Evolutionary conservation across 1,284 basidiomycete species (phyloP), one percentile per base, ranked within the genome.

Genomic region (Papiliotrema laurentii): DNA sequence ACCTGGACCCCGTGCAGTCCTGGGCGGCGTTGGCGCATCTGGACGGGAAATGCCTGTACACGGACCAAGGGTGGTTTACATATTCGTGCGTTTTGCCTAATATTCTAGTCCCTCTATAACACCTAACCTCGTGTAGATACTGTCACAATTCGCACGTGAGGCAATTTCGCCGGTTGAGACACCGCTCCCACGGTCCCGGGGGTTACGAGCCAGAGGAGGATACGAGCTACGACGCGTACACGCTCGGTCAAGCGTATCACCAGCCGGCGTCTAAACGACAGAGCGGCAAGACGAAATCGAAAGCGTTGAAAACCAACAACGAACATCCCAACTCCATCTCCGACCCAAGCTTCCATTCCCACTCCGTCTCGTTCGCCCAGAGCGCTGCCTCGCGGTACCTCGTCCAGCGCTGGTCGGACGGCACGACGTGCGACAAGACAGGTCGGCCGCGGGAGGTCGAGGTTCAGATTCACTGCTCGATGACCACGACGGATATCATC

Each of bases 381-480:
- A 54, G 53, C 11, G 53, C 61, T 5, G 54, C 59, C 16, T 63
- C 88, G n/a, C 83, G 86, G 43, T 97, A 96, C 74, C 84, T 97
- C 46, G 85, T 89, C 11, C 90, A 93, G 55, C 60, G 64, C 58
- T 96, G 90, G 91, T 81, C 83, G 42, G 87, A 89, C 64, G 92
- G 92, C 22, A 93, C 89, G 9, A 74, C 82, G 42, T 97, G 92
- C 73, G 92, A 94, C 76, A 91, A 89, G 78, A 92, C 88, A 1
- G 85, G 85, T 37, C 80, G 79, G 69, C 81, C 80, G 49, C 83
- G 92, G 52, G 86, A 89, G 74, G 85, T 92, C 45, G 91, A 97
- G 78, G 84, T 97, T 30, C 92, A 97, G 86, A 92, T 93, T 70
- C 92, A 97, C 74, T 97, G 92, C 75, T 89, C 87, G 53, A 89